Percentiles rank a stretch among this genome's conserved stretches.
These are phyloP conservation scores for Kalmusia sp. DNA, from an alignment of 2,329 filamentous ascomycete genomes.

Conservation along the genomic window DNA sequence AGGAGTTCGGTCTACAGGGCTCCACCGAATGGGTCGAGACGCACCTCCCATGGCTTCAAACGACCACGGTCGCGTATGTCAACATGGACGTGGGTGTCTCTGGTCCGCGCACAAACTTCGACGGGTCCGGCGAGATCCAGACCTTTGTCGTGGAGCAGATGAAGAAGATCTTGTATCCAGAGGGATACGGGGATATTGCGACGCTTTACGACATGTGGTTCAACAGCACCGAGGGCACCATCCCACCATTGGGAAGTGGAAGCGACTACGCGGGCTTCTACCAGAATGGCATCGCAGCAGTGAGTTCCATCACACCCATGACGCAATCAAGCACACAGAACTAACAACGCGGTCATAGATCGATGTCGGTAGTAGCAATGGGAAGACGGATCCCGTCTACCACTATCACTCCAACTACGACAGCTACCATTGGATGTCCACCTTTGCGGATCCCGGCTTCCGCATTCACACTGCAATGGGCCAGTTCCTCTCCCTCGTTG, in stretches of 20 bases:
- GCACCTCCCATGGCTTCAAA: constrained; percentile 32
- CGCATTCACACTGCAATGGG: constrained; percentile 25
- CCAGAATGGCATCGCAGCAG: constrained; percentile 44
- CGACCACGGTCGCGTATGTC: constrained; percentile 31
- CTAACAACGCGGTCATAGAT: too few relatives aligned
- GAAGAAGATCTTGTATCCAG: constrained; percentile 28
- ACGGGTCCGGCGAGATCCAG: constrained; percentile 25
- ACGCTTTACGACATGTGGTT: constrained; percentile 52
- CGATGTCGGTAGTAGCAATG: constrained; percentile 24
- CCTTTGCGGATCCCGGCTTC: constrained; percentile 30
- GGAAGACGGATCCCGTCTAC: constrained; percentile 25
- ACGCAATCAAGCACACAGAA: neutral
- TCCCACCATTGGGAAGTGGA: constrained; percentile 48
- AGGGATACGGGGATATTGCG: constrained; percentile 23
- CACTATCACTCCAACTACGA: constrained; percentile 35
- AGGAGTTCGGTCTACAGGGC: constrained; percentile 43
- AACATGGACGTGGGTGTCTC: constrained; percentile 29
- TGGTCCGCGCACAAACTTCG: constrained; percentile 23
- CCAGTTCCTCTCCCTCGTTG: constrained; percentile 24
- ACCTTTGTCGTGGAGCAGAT: constrained; percentile 26
- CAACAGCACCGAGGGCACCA: constrained; percentile 31
- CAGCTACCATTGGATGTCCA: constrained; percentile 29
- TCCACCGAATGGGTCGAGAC: constrained; percentile 48
- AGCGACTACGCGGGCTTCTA: constrained; percentile 52
- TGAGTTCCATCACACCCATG: neutral